Percentiles rank a stretch among this genome's conserved stretches.
Conservation (phyloP, 2,329 filamentous ascomycete species). For the Venturia carpophila region DNA sequence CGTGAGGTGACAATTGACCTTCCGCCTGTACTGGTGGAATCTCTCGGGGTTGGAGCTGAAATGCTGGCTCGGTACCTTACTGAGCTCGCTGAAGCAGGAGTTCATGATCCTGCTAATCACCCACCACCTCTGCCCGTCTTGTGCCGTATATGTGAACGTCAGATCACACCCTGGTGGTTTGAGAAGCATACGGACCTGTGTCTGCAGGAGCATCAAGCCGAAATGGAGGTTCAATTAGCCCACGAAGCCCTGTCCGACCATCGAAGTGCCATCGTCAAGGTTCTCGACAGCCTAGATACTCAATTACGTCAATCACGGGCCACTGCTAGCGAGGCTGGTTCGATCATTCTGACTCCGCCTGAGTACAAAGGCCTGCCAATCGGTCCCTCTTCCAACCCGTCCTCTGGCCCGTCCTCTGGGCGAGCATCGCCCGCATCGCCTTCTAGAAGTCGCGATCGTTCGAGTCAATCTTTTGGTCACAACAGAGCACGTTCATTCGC, state of each 20-base stretch:
- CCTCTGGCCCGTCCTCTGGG: constrained; percentile 61
- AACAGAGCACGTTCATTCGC: constrained; percentile 80
- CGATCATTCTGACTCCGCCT: constrained; percentile 36
- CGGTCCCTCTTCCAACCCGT: constrained; percentile 64
- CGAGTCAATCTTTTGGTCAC: constrained; percentile 63
- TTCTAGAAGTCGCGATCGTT: constrained; percentile 60
- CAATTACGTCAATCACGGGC: constrained; percentile 55
- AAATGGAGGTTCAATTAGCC: constrained; percentile 95
- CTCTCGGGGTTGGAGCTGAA: constrained; percentile 87
- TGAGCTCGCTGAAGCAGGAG: constrained; percentile 72
- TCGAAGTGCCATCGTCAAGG: constrained; percentile 87
- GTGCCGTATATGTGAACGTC: constrained; percentile 93
- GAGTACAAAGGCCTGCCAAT: constrained; percentile 88
- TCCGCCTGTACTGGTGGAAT: constrained; percentile 80
- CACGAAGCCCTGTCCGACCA: constrained; percentile 91
- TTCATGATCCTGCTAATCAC: constrained; percentile 65
- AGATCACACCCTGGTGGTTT: constrained; percentile 99
- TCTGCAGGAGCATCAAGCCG: constrained; percentile 87
- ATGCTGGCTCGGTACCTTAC: constrained; percentile 91
- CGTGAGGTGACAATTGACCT: constrained; percentile 95
- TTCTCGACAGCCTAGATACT: constrained; percentile 84
- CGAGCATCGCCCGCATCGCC: constrained; percentile 62
- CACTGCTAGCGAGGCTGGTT: constrained; percentile 23
- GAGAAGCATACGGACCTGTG: constrained; percentile 98
- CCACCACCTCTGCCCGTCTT: constrained; percentile 77